Percentiles rank a stretch among this genome's conserved stretches.
Conservation (phyloP, 1,284 basidiomycete genomes). For the Ustilago esculenta region DNA sequence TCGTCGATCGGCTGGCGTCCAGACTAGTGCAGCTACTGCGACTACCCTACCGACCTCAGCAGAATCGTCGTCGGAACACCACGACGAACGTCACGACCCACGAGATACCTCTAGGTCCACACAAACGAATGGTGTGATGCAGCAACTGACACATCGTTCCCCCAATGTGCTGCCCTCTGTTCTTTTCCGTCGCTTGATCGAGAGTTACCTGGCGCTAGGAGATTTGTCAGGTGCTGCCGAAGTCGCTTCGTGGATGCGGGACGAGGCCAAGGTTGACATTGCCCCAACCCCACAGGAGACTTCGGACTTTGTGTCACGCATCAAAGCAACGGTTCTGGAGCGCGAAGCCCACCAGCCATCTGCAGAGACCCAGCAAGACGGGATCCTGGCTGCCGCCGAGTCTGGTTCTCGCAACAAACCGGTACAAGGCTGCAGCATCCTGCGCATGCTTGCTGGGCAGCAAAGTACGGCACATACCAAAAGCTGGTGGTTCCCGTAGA, state of each 20-base stretch:
- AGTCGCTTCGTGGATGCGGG: conserved; percentile 48
- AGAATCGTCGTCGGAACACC: background rate
- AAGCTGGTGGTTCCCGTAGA: conserved; percentile 32
- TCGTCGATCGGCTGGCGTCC: background rate
- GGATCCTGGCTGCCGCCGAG: background rate
- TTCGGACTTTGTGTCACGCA: conserved; percentile 20
- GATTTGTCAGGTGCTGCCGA: conserved; percentile 39
- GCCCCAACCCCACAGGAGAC: conserved; percentile 2
- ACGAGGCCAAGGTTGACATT: conserved; percentile 36
- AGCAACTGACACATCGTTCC: background rate
- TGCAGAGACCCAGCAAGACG: background rate
- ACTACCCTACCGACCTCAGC: conserved; percentile 8
- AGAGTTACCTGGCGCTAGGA: conserved; percentile 28
- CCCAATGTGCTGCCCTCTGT: conserved; percentile 29
- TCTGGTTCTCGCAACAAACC: background rate
- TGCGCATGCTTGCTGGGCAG: conserved; percentile 41
- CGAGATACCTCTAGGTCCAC: background rate
- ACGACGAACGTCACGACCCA: background rate
- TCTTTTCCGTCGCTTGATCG: conserved; percentile 30
- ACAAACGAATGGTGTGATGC: conserved; percentile 4
- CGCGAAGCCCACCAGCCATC: background rate
- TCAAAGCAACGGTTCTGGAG: conserved; percentile 23
- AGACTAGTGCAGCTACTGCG: conserved; percentile 8
- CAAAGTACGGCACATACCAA: conserved; percentile 28
- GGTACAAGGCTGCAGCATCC: conserved; percentile 11